These are phyloP conservation scores for Podospora didyma DNA, from an alignment of 495 filamentous ascomycete species.

Conservation along the genomic window DNA sequence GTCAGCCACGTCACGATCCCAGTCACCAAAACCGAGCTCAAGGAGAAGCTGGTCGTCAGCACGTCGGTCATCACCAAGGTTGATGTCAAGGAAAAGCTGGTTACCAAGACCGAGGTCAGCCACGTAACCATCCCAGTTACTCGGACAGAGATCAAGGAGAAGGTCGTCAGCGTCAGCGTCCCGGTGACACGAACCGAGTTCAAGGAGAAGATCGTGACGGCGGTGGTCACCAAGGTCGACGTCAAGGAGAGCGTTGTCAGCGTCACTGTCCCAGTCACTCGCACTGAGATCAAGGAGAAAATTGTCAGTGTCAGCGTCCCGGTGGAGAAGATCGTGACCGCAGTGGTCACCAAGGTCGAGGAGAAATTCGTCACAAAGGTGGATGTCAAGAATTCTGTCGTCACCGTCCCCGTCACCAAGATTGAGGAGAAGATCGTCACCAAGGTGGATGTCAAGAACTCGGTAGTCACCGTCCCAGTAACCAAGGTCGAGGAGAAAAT, in stretches of 20 bases:
- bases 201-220: neutral
- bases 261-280: neutral
- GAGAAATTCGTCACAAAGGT: neutral
- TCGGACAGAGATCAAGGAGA: neutral
- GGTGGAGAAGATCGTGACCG: no score
- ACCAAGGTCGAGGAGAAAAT: neutral
- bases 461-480: neutral
- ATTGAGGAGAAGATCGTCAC: slow-evolving; percentile 5
- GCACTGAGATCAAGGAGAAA: neutral
- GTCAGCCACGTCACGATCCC: neutral
- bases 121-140: neutral
- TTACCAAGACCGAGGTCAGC: neutral
- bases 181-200: neutral
- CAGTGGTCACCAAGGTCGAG: no score
- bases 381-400: neutral
- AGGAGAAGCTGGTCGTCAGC: neutral
- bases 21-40: neutral
- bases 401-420: neutral
- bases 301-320: no score
- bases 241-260: neutral
- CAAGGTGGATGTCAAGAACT: neutral
- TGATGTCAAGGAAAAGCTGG: neutral
- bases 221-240: neutral
- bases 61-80: neutral
- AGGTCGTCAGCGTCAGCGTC: neutral